Evolutionary conservation across 108 stramenopile species (phyloP).

Genomic region (Skeletonema potamos): DNA sequence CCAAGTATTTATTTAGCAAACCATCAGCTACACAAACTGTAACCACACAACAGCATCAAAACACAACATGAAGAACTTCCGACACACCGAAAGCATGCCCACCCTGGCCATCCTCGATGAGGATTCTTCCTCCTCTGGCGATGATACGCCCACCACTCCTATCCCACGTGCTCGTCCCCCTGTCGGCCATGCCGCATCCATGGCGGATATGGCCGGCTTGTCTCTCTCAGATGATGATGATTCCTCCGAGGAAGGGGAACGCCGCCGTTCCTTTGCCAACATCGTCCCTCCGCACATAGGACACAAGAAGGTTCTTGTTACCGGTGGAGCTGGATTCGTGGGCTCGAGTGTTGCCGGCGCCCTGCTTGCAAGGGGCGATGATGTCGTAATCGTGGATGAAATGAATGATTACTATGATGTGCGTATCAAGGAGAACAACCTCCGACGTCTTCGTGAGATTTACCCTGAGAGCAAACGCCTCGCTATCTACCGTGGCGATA

Average conservation of each 20-base stretch:
- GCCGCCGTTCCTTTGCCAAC: not conserved
- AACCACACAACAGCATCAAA: not conserved
- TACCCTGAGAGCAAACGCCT: slow-evolving; percentile 48
- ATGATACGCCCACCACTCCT: slow-evolving; percentile 13
- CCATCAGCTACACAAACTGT: not conserved
- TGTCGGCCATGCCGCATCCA: slow-evolving; percentile 3
- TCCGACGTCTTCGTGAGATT: slow-evolving; percentile 56
- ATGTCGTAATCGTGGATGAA: slow-evolving; percentile 96
- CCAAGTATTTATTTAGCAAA: not conserved
- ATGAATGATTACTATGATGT: slow-evolving; percentile 99
- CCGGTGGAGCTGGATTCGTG: slow-evolving; percentile 98
- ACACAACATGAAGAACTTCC: slow-evolving; percentile 20
- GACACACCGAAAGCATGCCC: slow-evolving; percentile 30
- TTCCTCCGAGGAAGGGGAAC: not conserved
- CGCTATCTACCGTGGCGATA: slow-evolving; percentile 87
- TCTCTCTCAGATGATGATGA: slow-evolving; percentile 1
- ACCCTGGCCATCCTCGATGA: slow-evolving; percentile 26
- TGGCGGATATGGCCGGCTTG: not conserved
- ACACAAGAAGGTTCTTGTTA: slow-evolving; percentile 93
- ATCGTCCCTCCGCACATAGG: slow-evolving; percentile 66
- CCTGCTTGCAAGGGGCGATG: slow-evolving; percentile 90
- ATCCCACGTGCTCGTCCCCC: not conserved
- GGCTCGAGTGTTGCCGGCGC: slow-evolving; percentile 83
- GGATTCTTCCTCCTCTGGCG: slow-evolving; percentile 14
- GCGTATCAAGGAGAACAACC: slow-evolving; percentile 86